Conservation (phyloP, 1,284 basidiomycete species). For the Porogramme epimiltina region DNA sequence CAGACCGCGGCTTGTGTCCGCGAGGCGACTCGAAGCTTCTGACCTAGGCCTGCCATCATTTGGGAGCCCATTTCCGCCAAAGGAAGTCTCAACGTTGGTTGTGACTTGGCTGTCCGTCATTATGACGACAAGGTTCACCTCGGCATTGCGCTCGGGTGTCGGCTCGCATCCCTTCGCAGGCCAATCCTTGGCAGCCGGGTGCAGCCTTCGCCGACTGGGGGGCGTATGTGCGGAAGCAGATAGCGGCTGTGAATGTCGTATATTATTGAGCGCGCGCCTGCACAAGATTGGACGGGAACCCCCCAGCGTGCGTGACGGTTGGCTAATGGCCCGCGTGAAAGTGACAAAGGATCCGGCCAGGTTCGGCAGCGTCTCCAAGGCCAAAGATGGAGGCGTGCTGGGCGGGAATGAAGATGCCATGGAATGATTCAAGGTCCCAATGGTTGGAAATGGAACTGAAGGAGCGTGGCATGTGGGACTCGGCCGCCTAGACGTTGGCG, state of each 20-base stretch:
- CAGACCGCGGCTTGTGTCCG: slow-evolving; percentile 21
- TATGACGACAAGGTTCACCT: slow-evolving; percentile 27
- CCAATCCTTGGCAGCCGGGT: slow-evolving; percentile 27
- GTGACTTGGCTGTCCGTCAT: slow-evolving; percentile 25
- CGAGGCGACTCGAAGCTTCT: slow-evolving; percentile 26
- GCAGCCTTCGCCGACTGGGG: slow-evolving; percentile 31
- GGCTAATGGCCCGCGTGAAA: slow-evolving; percentile 28
- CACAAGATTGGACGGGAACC: no score
- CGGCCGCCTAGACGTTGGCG: slow-evolving; percentile 22
- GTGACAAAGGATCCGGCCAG: slow-evolving; percentile 29
- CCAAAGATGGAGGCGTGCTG: slow-evolving; percentile 30
- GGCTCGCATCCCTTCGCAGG: slow-evolving; percentile 31
- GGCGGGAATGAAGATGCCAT: slow-evolving; percentile 31
- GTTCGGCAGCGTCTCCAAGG: slow-evolving; percentile 28
- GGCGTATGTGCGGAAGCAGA: slow-evolving; percentile 32
- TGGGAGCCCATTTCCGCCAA: slow-evolving; percentile 26
- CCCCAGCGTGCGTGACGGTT: slow-evolving; percentile 19
- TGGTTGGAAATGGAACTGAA: slow-evolving; percentile 26
- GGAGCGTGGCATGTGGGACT: slow-evolving; percentile 22
- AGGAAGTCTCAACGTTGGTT: slow-evolving; percentile 27
- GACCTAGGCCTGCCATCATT: slow-evolving; percentile 21
- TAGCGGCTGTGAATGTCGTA: slow-evolving; percentile 16
- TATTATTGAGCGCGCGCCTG: no score
- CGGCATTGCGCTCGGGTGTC: slow-evolving; percentile 30
- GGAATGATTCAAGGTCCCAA: slow-evolving; percentile 8